phyloP scores from a whole-genome alignment of 1,284 basidiomycete genomes.

The Dichomitus squalens region DNA sequence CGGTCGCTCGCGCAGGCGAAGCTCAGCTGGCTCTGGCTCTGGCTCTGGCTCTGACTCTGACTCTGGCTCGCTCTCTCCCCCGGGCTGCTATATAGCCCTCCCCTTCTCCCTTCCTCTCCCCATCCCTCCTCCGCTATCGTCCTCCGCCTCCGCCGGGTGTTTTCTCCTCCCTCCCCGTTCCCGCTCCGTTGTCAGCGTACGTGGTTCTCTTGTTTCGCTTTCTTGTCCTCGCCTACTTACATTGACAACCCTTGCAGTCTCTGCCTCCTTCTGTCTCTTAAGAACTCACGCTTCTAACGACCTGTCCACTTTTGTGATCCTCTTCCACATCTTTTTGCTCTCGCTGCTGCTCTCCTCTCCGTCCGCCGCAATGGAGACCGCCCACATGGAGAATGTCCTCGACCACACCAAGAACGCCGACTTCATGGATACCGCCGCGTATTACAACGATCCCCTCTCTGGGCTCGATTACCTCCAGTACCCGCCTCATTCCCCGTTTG shows the following conservation, averaged over 20 bases:
- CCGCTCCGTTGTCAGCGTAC: constrained; percentile 19
- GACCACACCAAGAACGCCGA: constrained; percentile 49
- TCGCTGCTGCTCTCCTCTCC: constrained; percentile 26
- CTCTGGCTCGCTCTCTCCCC: background rate
- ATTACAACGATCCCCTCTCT: constrained; percentile 61
- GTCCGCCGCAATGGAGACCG: constrained; percentile 45
- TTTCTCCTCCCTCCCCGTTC: constrained; percentile 10
- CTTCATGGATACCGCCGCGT: constrained; percentile 55
- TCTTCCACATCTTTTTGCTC: constrained; percentile 25
- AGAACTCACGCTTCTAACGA: constrained; percentile 34
- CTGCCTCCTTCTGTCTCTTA: constrained; percentile 42
- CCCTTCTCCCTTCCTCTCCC: constrained; percentile 13
- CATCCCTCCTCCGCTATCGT: constrained; percentile 27
- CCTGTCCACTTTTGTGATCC: constrained; percentile 32
- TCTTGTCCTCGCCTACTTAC: constrained; percentile 22
- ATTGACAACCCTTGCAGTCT: constrained; percentile 31
- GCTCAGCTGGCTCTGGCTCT: too few species aligned
- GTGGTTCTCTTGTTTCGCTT: constrained; percentile 30
- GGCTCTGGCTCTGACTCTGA: too few species aligned
- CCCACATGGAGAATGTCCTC: constrained; percentile 52
- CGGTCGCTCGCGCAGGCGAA: too few species aligned
- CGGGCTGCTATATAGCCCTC: constrained; percentile 9
- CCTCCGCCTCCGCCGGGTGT: constrained; percentile 31
- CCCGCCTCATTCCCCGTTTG: constrained; percentile 46
- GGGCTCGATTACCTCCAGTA: constrained; percentile 53